Conservation (phyloP, 1,139 yeast species). For the Scheffersomyces cryptocercus region DNA sequence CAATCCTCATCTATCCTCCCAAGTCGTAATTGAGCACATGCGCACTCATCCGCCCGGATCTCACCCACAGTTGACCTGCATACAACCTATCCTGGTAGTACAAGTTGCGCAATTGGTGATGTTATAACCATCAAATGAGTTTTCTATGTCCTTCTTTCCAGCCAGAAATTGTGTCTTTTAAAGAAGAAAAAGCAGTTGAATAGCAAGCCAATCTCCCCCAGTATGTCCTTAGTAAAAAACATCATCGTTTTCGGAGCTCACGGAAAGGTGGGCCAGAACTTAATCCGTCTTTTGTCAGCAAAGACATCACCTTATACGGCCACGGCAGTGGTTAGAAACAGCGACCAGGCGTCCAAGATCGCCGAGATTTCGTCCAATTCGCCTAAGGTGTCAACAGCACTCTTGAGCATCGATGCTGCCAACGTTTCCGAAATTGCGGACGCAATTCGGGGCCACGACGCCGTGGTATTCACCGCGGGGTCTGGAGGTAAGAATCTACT, state of each 20-base stretch:
- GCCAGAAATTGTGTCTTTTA: no score
- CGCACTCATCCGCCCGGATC: no score
- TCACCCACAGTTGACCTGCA: no score
- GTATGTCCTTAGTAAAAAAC: neutral
- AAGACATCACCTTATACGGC: slow-evolving; percentile 30
- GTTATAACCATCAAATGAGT: no score
- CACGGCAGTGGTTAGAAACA: slow-evolving; percentile 53
- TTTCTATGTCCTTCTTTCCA: no score
- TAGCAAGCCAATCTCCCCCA: no score
- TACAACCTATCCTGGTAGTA: no score
- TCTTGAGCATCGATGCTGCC: slow-evolving; percentile 39
- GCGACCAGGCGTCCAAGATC: slow-evolving; percentile 43
- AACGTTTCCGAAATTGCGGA: slow-evolving; percentile 33
- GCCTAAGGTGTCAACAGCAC: slow-evolving; percentile 34
- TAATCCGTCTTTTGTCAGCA: slow-evolving; percentile 27
- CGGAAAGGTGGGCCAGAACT: slow-evolving; percentile 55
- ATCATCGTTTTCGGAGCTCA: slow-evolving; percentile 56
- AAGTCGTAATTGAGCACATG: no score
- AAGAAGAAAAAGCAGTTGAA: no score
- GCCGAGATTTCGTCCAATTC: slow-evolving; percentile 25
- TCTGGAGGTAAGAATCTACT: slow-evolving; percentile 59
- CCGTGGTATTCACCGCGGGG: slow-evolving; percentile 65
- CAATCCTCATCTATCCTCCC: no score
- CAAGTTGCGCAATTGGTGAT: no score
- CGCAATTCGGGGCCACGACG: slow-evolving; percentile 50